Conservation (phyloP, 257 asterid species). For the Ehretia macrophylla region DNA sequence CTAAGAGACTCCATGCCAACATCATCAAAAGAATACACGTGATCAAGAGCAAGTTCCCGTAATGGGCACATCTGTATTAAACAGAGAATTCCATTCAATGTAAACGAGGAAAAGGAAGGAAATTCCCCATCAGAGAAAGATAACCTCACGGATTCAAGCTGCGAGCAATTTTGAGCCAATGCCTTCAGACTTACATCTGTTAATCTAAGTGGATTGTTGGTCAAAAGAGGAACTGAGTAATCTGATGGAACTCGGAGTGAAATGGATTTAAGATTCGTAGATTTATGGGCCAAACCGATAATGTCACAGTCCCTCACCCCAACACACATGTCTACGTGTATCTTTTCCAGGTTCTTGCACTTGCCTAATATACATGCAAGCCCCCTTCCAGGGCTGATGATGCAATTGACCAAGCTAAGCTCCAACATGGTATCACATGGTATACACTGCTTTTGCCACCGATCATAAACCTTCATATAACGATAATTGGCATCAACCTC, state of each 20-base stretch:
- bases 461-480: conserved; percentile 64
- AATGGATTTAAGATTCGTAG: conserved; percentile 63
- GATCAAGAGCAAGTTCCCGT: conserved; percentile 60
- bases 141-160: conserved; percentile 52
- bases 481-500: conserved; percentile 79
- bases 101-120: conserved; percentile 53
- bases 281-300: conserved; percentile 50
- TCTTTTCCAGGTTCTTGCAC: conserved; percentile 61
- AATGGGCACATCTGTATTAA: conserved; percentile 58
- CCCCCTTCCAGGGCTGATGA: conserved; percentile 76
- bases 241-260: conserved; percentile 70
- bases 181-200: conserved; percentile 68
- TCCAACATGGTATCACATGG: conserved; percentile 72
- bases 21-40: conserved; percentile 62
- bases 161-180: conserved; percentile 48
- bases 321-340: conserved; percentile 70
- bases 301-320: conserved; percentile 79
- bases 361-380: conserved; percentile 75
- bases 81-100: conserved; percentile 56
- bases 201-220: conserved; percentile 52
- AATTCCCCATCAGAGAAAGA: conserved; percentile 63
- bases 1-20: conserved; percentile 73
- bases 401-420: conserved; percentile 66
- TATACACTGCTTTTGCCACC: conserved; percentile 63
- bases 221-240: conserved; percentile 51